These are phyloP conservation scores for Neophaeococcomyces mojaviensis DNA, from an alignment of 2,329 filamentous ascomycete genomes.

Conservation along the genomic window DNA sequence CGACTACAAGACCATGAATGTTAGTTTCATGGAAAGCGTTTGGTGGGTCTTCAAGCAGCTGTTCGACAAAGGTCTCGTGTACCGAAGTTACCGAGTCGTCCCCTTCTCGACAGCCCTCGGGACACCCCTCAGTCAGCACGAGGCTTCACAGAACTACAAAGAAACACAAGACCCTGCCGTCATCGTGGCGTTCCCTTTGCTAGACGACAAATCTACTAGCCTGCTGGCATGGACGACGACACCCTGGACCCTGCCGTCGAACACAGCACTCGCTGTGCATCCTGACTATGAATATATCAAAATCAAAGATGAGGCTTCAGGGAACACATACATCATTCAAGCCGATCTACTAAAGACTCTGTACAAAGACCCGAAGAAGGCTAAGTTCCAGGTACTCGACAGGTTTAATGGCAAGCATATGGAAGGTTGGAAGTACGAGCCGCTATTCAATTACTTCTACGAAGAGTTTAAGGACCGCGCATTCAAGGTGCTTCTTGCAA, in stretches of 20 bases:
- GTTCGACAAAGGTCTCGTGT: slow-evolving; percentile 75
- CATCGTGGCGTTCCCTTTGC: slow-evolving; percentile 71
- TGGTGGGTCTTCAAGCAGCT: slow-evolving; percentile 93
- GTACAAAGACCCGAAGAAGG: slow-evolving; percentile 90
- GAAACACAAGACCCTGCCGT: slow-evolving; percentile 78
- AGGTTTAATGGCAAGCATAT: slow-evolving; percentile 72
- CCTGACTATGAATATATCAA: slow-evolving; percentile 76
- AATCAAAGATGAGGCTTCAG: slow-evolving; percentile 67
- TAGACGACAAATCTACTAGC: slow-evolving; percentile 62
- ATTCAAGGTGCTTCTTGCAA: slow-evolving; percentile 70
- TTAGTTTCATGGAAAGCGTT: slow-evolving; percentile 78
- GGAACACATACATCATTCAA: slow-evolving; percentile 70
- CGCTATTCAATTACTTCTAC: slow-evolving; percentile 75
- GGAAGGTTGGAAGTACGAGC: slow-evolving; percentile 73
- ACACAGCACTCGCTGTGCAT: slow-evolving; percentile 64
- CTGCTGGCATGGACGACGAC: slow-evolving; percentile 80
- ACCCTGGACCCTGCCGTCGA: slow-evolving; percentile 70
- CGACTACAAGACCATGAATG: slow-evolving; percentile 90
- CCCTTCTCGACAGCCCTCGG: slow-evolving; percentile 80
- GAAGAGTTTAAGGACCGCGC: slow-evolving; percentile 72
- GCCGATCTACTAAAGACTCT: slow-evolving; percentile 68
- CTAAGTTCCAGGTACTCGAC: slow-evolving; percentile 69
- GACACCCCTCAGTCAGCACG: slow-evolving; percentile 79
- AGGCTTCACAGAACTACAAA: slow-evolving; percentile 84
- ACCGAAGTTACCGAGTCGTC: slow-evolving; percentile 80